These are phyloP conservation scores for Berkeleyomyces basicola DNA, from an alignment of 2,329 filamentous ascomycete genomes.

Conservation along the genomic window DNA sequence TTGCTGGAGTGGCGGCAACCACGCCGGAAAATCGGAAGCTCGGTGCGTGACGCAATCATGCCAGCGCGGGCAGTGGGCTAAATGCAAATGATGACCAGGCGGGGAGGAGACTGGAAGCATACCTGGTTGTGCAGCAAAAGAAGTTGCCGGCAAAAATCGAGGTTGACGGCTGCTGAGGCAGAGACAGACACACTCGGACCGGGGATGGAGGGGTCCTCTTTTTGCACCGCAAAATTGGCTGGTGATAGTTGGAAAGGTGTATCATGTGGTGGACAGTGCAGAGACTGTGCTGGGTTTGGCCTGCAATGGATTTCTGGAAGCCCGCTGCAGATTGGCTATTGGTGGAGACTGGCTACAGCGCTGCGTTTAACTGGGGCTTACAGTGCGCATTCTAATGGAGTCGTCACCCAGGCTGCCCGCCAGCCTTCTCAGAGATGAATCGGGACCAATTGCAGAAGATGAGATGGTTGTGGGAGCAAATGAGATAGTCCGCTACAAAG, in stretches of 20 bases:
- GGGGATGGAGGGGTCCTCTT: not conserved
- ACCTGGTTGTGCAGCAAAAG: not conserved
- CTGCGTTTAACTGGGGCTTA: slow-evolving; percentile 1
- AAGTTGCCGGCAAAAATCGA: not conserved
- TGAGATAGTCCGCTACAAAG: not conserved
- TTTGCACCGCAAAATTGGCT: slow-evolving; percentile 7
- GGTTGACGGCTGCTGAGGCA: not conserved
- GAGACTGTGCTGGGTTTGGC: not conserved
- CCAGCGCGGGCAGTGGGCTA: not conserved
- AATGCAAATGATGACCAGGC: not conserved
- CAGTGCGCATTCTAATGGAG: slow-evolving; percentile 4
- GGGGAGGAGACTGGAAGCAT: not conserved
- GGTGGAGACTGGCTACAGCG: not conserved
- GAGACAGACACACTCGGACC: not conserved
- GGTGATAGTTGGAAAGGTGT: slow-evolving; percentile 5
- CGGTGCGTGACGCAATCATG: not conserved
- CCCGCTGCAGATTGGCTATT: not conserved
- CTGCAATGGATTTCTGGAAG: not conserved
- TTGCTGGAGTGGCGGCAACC: not conserved
- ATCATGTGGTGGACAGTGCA: slow-evolving; percentile 1
- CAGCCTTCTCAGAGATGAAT: not conserved
- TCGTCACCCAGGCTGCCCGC: not conserved
- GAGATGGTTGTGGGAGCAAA: not conserved
- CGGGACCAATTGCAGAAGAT: not conserved
- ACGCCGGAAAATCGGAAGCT: not conserved